Evolutionary conservation across 2,329 filamentous ascomycete species (phyloP).

Genomic region (Penicillium sp.): DNA sequence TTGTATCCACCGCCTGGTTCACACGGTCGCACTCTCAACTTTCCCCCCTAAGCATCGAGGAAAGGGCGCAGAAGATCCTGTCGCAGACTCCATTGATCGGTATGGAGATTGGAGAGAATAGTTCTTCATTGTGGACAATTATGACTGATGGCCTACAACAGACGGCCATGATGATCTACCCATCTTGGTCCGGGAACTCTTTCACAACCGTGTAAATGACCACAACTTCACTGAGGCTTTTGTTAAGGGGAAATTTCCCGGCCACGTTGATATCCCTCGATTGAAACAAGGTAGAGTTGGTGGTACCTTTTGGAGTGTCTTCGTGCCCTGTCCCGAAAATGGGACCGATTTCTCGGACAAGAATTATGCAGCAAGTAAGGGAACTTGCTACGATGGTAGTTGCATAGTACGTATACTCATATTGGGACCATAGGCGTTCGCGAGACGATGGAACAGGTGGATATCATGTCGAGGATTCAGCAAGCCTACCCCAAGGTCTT

Average conservation of each 20-base stretch:
- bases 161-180: conserved; percentile 91
- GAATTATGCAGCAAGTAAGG: conserved; percentile 64
- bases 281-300: conserved; percentile 64
- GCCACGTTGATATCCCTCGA: conserved; percentile 77
- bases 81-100: conserved; percentile 50
- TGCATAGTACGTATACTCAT: not conserved
- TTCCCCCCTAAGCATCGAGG: conserved; percentile 26
- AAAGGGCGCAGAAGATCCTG: conserved; percentile 47
- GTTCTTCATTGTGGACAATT: no score
- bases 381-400: conserved; percentile 23
- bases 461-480: conserved; percentile 36
- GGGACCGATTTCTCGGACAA: conserved; percentile 70
- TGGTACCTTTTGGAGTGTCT: conserved; percentile 93
- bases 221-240: conserved; percentile 73
- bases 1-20: conserved; percentile 16
- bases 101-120: conserved; percentile 20
- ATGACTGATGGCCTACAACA: conserved; percentile 34
- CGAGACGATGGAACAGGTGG: conserved; percentile 37
- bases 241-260: conserved; percentile 63
- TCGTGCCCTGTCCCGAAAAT: conserved; percentile 70
- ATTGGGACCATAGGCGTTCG: conserved; percentile 27
- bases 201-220: conserved; percentile 74
- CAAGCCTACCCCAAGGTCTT: conserved; percentile 48
- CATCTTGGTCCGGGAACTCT: conserved; percentile 64
- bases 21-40: conserved; percentile 9